These are phyloP conservation scores for Ilyonectria sp. DNA, from an alignment of 2,329 filamentous ascomycete species.

Conservation along the genomic window DNA sequence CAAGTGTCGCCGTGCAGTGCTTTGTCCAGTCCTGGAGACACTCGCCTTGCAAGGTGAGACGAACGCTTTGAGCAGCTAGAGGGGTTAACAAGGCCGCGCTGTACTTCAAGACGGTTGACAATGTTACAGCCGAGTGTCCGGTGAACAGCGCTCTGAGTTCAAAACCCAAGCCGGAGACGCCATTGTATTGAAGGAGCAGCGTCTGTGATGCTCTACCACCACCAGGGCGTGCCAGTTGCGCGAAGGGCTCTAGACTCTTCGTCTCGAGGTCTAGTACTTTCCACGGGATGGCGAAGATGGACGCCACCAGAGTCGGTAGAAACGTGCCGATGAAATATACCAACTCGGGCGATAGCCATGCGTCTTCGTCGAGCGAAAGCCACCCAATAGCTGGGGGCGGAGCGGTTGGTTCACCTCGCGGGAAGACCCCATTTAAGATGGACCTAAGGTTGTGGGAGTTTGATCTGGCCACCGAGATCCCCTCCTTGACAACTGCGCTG, in stretches of 20 bases:
- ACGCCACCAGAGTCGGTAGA: background rate
- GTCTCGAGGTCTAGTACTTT: conserved; percentile 10
- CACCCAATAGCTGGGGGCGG: background rate
- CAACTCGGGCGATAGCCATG: background rate
- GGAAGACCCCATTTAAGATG: background rate
- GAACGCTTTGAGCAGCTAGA: conserved; percentile 3
- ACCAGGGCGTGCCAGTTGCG: background rate
- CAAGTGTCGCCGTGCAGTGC: background rate
- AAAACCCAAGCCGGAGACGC: background rate
- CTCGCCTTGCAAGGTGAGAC: conserved; percentile 3
- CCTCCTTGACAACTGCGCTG: background rate
- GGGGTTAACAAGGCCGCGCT: conserved; percentile 2
- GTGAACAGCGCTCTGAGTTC: background rate
- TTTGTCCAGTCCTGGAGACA: conserved; percentile 13
- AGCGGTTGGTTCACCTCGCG: background rate
- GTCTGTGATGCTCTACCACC: background rate
- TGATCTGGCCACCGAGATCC: background rate
- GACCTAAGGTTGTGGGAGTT: background rate
- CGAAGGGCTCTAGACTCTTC: conserved; percentile 5
- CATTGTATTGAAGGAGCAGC: background rate
- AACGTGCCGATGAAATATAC: conserved; percentile 13
- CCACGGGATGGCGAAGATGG: conserved; percentile 12
- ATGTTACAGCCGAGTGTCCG: background rate
- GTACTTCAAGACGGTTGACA: conserved; percentile 12
- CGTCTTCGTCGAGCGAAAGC: background rate